Percentiles rank a stretch among this genome's conserved stretches.
Conservation (phyloP, 2,329 filamentous ascomycete genomes). For the Lachnellula arida region DNA sequence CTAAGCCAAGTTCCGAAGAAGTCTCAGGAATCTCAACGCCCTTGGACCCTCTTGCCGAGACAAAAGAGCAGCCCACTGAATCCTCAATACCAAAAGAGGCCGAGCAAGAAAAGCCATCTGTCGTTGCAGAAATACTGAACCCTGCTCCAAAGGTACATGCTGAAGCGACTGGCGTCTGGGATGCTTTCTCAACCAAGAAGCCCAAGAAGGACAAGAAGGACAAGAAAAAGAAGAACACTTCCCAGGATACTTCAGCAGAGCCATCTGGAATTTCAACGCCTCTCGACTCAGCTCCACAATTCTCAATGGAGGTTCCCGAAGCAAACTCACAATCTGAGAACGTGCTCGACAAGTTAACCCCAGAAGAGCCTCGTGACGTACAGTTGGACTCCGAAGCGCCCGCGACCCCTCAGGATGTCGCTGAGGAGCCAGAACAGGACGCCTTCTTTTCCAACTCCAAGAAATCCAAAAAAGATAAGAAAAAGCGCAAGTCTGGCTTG, state of each 20-base stretch:
- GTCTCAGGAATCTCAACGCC: neutral
- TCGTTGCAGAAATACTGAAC: neutral
- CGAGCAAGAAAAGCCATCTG: neutral
- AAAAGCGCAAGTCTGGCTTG: constrained; percentile 7
- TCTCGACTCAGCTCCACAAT: neutral
- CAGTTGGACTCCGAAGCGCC: neutral
- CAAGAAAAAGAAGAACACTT: neutral
- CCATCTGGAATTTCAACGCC: constrained; percentile 3
- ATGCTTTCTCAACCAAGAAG: constrained; percentile 3
- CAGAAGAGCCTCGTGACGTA: neutral
- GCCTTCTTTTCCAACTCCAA: neutral
- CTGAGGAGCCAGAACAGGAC: neutral
- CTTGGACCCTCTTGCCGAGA: neutral
- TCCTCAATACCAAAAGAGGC: neutral
- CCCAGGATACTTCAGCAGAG: neutral
- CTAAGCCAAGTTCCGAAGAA: neutral
- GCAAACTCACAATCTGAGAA: neutral
- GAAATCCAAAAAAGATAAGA: constrained; percentile 34
- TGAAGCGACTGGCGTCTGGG: constrained; percentile 9
- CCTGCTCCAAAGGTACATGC: constrained; percentile 1
- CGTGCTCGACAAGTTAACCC: neutral
- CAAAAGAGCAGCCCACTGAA: neutral
- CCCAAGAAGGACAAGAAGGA: neutral
- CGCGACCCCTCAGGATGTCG: neutral
- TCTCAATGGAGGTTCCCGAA: neutral